Evolutionary conservation across 1,139 yeast species (phyloP).

Genomic region (Candida gigantensis): DNA sequence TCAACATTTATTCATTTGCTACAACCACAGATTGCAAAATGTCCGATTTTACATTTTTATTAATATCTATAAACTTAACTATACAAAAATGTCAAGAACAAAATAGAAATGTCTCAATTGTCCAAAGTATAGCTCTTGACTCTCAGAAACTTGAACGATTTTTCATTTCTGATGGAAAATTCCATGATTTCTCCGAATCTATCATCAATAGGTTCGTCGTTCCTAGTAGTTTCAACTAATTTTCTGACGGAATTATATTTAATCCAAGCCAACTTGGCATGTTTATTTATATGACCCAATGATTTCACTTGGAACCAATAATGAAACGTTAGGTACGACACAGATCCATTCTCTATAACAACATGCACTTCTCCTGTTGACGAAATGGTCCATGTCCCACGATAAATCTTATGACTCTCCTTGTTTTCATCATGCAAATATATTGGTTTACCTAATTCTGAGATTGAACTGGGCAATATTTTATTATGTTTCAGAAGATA

Average conservation of each 20-base stretch:
- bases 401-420: constrained; percentile 41
- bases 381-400: constrained; percentile 56
- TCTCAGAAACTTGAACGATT: constrained; percentile 70
- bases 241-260: constrained; percentile 58
- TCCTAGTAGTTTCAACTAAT: constrained; percentile 24
- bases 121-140: constrained; percentile 46
- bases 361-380: constrained; percentile 55
- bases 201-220: constrained; percentile 28
- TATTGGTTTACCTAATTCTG: constrained; percentile 13
- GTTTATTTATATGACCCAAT: constrained; percentile 56
- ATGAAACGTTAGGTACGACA: constrained; percentile 60
- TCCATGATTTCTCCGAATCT: constrained; percentile 52
- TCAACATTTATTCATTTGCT: no score
- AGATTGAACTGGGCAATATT: constrained; percentile 16
- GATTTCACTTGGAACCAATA: constrained; percentile 60
- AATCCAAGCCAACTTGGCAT: constrained; percentile 70
- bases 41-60: no score
- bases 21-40: no score
- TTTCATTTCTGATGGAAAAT: constrained; percentile 68
- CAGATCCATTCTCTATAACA: constrained; percentile 59
- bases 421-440: constrained; percentile 16
- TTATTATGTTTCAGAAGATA: constrained; percentile 39
- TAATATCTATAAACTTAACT: no score
- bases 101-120: no score
- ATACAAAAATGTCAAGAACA: no score